Percentiles rank a stretch among this genome's conserved stretches.
These are phyloP conservation scores for Leishmania braziliensis DNA, from an alignment of 208 protist genomes.

Conservation along the genomic window DNA sequence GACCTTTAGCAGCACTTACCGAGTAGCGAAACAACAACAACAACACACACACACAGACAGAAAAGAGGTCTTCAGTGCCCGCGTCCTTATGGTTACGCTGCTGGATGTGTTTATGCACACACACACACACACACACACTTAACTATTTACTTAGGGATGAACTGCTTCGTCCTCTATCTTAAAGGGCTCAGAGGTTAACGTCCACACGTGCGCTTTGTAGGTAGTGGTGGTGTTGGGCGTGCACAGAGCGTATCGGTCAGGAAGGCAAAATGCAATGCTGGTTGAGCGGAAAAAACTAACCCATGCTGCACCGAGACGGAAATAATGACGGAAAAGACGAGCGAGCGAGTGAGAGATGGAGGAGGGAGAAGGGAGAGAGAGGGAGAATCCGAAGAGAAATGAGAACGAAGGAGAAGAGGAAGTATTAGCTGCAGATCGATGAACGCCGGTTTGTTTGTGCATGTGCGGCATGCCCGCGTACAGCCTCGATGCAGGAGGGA, in stretches of 20 bases:
- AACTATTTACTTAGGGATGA: too few relatives aligned
- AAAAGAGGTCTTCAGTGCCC: too few relatives aligned
- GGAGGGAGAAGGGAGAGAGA: background rate
- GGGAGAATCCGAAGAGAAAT: background rate
- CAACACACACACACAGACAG: background rate
- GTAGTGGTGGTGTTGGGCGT: background rate
- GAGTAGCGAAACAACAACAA: background rate
- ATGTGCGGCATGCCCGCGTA: background rate
- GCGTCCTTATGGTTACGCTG: background rate
- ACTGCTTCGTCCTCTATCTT: too few relatives aligned
- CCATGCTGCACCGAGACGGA: background rate
- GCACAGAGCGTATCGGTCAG: background rate
- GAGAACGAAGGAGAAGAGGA: background rate
- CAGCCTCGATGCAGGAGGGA: background rate
- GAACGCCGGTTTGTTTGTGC: background rate
- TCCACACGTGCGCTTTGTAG: background rate
- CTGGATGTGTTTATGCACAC: background rate
- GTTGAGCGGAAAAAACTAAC: background rate
- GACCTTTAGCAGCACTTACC: background rate
- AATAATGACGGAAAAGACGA: background rate
- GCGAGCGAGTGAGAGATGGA: conserved; percentile 1
- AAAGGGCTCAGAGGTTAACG: background rate
- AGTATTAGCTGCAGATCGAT: background rate
- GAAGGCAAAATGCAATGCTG: background rate
- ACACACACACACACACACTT: too few relatives aligned